Percentiles rank a stretch among this genome's conserved stretches.
phyloP scores from a whole-genome alignment of 352 stramenopile species.

The Pythium utonaiense region DNA sequence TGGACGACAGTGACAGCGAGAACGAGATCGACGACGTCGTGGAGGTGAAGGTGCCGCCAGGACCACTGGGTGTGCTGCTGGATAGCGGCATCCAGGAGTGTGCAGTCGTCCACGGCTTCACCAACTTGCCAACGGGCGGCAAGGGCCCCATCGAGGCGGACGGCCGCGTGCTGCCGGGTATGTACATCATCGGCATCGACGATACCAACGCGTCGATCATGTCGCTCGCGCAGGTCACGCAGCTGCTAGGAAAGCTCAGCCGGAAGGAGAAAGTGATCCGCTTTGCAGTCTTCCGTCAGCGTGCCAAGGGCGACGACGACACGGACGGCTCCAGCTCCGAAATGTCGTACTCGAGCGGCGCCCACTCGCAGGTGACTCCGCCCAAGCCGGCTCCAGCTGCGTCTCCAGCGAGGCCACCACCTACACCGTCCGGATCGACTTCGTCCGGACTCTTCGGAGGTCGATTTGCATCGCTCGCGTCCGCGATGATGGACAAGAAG shows the following conservation, averaged over 20 bases:
- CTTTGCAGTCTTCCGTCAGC: conserved; percentile 65
- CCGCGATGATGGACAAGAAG: conserved; percentile 54
- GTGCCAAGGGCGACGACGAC: conserved; percentile 32
- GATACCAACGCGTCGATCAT: conserved; percentile 81
- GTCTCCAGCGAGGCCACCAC: conserved; percentile 27
- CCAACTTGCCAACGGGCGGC: conserved; percentile 48
- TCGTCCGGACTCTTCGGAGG: conserved; percentile 35
- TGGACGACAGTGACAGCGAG: conserved; percentile 74
- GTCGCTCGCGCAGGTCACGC: conserved; percentile 59
- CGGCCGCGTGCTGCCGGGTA: conserved; percentile 64
- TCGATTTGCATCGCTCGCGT: conserved; percentile 59
- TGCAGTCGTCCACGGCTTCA: conserved; percentile 80
- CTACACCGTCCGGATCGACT: conserved; percentile 23
- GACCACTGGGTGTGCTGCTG: conserved; percentile 67
- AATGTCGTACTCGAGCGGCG: conserved; percentile 30
- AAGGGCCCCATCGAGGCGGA: conserved; percentile 63
- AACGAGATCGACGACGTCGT: conserved; percentile 77
- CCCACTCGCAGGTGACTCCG: conserved; percentile 24
- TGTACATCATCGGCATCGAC: conserved; percentile 88
- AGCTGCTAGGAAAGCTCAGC: conserved; percentile 65
- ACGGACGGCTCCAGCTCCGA: conserved; percentile 44
- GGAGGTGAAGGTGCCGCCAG: conserved; percentile 67
- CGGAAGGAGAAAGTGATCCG: conserved; percentile 81
- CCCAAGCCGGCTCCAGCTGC: conserved; percentile 17
- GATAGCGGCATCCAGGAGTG: conserved; percentile 78